Evolutionary conservation across 2,329 filamentous ascomycete genomes (phyloP).

Genomic region (Beauveria bassiana): DNA sequence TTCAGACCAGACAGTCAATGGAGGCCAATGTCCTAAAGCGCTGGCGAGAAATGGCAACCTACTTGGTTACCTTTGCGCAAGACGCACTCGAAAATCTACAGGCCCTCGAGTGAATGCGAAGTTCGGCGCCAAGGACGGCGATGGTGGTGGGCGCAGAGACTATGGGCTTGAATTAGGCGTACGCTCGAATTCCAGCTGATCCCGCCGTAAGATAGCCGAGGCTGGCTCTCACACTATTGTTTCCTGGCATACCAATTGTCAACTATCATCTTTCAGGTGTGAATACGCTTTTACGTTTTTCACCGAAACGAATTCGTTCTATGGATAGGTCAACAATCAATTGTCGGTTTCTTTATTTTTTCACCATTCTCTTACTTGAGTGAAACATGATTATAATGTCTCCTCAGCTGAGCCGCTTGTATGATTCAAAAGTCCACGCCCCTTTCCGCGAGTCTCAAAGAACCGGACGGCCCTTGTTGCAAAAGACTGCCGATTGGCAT

Average conservation of each 20-base stretch:
- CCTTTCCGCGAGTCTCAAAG: not conserved
- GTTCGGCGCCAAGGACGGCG: not conserved
- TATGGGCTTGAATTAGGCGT: not conserved
- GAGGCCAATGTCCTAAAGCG: not conserved
- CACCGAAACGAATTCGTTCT: not conserved
- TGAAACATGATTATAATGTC: not conserved
- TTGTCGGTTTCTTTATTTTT: too few species aligned
- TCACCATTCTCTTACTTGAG: not conserved
- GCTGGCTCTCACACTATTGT: not conserved
- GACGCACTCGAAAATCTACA: not conserved
- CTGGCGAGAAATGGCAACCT: not conserved
- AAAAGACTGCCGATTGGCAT: not conserved
- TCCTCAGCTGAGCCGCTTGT: not conserved
- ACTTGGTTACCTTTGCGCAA: not conserved
- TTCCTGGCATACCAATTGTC: not conserved
- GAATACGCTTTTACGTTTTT: not conserved
- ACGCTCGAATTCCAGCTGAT: not conserved
- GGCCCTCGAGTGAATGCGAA: not conserved
- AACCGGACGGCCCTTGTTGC: not conserved
- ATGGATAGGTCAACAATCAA: not conserved
- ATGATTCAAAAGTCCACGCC: not conserved
- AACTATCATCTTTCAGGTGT: not conserved
- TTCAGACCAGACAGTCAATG: not conserved
- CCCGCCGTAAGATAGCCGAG: not conserved
- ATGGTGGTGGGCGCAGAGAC: not conserved